Base-by-base conservation (phyloP, 2,329 filamentous ascomycete species). In the Diaporthe helianthi region DNA sequence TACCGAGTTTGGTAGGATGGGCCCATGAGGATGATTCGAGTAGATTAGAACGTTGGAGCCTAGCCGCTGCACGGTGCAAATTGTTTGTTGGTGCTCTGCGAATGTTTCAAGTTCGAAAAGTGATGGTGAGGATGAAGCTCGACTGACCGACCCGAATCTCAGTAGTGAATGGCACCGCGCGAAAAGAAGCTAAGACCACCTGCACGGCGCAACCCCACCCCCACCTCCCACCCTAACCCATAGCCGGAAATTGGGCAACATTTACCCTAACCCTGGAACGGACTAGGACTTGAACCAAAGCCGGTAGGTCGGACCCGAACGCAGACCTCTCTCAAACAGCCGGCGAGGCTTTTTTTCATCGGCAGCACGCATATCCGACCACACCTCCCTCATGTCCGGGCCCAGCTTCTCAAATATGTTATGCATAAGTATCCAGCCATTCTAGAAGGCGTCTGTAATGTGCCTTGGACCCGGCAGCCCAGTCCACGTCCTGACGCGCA, bases 1-100 rank as follows among this genome's bases (percentile, higher is more conserved):
- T 65, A 53, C 47, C 31, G 13, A 9, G 47, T 7, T 36, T 49
- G 13, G n/a, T 24, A 36, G 29, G 29, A 29, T 24, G 29, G 58
- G n/a, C 44, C 58, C 58, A 63, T 63, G 44, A 49, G 58, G 29
- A 5, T 63, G 41, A 22, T 63, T 49, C n/a, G 8, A 24, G n/a
- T 24, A 1, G 22, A 7, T 63, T 63, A 2, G 44, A 63, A 33
- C 55, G 22, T 10, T 24, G 2, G 2, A 10, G 5, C 24, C 12
- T 12, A 26, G 41, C 26, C 38, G 26, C 26, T 15, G 26, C 41
- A 46, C 29, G 55, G 19, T 31, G 9, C 55, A n/a, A 19, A n/a
- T 12, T 31, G 38, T 31, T 19, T 24, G 41, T 19, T 24, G 41
- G 15, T 24, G 24, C 29, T n/a, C 12, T 49, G 17, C 33, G 3